Percentiles rank a stretch among this genome's conserved stretches.
Conservation (phyloP, 345 rosid genomes). For the Murraya paniculata region DNA sequence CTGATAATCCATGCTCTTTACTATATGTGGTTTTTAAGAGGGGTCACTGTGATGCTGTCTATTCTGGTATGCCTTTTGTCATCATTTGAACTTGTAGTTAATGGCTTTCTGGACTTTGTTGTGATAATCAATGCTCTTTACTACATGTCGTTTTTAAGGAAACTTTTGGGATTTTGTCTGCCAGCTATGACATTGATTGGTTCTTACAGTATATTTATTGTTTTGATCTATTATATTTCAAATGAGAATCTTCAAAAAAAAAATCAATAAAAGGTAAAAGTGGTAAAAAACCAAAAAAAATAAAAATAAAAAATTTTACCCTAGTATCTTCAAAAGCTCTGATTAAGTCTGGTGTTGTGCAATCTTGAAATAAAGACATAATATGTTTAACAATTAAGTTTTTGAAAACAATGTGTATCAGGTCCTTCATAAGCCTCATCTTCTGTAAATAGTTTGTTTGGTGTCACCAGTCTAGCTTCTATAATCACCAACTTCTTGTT, state of each 20-base stretch:
- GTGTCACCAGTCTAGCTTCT: neutral
- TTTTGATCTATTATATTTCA: neutral
- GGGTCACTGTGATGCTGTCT: constrained; percentile 97
- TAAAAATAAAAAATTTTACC: neutral
- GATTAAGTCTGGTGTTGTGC: neutral
- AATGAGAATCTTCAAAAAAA: neutral
- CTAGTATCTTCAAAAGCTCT: neutral
- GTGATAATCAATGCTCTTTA: neutral
- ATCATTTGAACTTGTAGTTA: constrained; percentile 18
- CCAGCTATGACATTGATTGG: neutral
- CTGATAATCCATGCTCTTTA: neutral
- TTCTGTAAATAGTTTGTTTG: neutral
- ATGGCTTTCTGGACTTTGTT: neutral
- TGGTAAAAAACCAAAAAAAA: neutral
- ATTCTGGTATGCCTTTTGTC: constrained; percentile 66
- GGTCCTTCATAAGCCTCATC: neutral
- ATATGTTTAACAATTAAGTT: neutral
- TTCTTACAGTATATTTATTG: neutral
- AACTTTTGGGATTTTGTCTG: constrained; percentile 2
- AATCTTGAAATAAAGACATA: neutral
- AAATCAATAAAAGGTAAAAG: neutral
- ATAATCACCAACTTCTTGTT: neutral
- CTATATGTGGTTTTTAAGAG: constrained; percentile 16
- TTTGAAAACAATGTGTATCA: neutral
- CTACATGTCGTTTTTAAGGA: neutral